These are phyloP conservation scores for Metarhizium rileyi DNA, from an alignment of 2,329 filamentous ascomycete genomes.

Conservation along the genomic window DNA sequence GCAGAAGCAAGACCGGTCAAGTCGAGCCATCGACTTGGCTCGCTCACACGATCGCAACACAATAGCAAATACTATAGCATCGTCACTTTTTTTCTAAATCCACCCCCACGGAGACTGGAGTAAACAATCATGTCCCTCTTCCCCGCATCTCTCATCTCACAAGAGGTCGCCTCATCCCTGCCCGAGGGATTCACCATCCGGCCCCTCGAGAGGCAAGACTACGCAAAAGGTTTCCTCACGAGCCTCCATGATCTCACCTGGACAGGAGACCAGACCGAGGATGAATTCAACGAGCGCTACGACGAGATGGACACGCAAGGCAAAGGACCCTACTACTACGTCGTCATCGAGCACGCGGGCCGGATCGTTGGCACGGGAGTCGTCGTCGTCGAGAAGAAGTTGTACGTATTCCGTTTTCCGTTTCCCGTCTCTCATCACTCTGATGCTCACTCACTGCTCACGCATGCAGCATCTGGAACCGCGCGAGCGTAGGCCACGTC, in stretches of 20 bases:
- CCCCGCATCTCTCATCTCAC: constrained; percentile 54
- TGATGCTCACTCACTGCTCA: neutral
- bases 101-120: too few relatives aligned
- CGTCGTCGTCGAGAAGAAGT: constrained; percentile 71
- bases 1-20: too few relatives aligned
- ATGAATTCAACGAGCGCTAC: constrained; percentile 58
- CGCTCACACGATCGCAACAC: too few relatives aligned
- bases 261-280: constrained; percentile 60
- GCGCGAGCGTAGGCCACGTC: constrained; percentile 65
- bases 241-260: constrained; percentile 68
- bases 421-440: neutral
- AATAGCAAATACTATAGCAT: too few relatives aligned
- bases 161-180: constrained; percentile 47
- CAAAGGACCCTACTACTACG: constrained; percentile 53
- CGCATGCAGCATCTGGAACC: constrained; percentile 47
- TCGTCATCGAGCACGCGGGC: constrained; percentile 55
- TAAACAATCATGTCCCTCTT: constrained; percentile 44
- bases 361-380: constrained; percentile 65
- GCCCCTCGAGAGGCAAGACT: constrained; percentile 59
- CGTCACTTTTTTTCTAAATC: too few relatives aligned
- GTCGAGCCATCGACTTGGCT: too few relatives aligned
- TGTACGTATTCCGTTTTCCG: constrained; percentile 32
- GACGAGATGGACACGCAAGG: constrained; percentile 40
- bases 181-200: constrained; percentile 63
- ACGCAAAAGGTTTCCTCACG: constrained; percentile 61